phyloP scores from a whole-genome alignment of 1,139 yeast genomes.

The Petasospora rhodanensis region DNA sequence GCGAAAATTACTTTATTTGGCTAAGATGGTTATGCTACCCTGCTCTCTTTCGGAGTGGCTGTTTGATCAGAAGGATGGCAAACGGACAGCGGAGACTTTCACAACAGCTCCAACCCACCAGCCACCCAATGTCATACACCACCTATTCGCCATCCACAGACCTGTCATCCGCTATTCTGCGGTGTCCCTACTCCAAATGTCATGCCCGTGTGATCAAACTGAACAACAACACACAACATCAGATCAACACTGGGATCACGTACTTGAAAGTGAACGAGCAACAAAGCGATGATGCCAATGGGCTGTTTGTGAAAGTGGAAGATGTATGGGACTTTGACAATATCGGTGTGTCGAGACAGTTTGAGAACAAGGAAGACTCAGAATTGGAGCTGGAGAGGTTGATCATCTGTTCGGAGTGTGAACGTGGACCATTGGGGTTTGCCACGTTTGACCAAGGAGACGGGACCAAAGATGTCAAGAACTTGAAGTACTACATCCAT shows the following conservation, averaged over 20 bases:
- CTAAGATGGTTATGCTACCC: too few species aligned
- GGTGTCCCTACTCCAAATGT: constrained; percentile 25
- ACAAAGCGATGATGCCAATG: constrained; percentile 5
- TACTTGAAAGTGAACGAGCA: constrained; percentile 11
- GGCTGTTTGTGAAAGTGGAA: constrained; percentile 36
- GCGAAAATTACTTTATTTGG: too few species aligned
- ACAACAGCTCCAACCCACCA: too few species aligned
- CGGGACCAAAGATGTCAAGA: constrained; percentile 33
- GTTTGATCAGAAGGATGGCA: too few species aligned
- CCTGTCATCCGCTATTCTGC: constrained; percentile 7
- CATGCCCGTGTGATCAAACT: constrained; percentile 22
- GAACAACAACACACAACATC: not conserved
- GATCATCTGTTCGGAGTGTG: constrained; percentile 69
- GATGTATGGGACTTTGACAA: constrained; percentile 79
- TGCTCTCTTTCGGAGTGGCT: too few species aligned
- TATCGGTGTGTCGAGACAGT: constrained; percentile 58
- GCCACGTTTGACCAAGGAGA: constrained; percentile 39
- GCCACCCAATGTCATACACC: not conserved
- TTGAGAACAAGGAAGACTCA: constrained; percentile 20
- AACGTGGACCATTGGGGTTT: constrained; percentile 68
- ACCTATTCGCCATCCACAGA: constrained; percentile 2
- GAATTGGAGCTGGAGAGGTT: constrained; percentile 19
- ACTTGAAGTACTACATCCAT: constrained; percentile 41
- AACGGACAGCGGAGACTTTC: too few species aligned
- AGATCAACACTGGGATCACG: constrained; percentile 7